phyloP scores from a whole-genome alignment of 176 grass and related monocot species.

The Zoysia japonica region DNA sequence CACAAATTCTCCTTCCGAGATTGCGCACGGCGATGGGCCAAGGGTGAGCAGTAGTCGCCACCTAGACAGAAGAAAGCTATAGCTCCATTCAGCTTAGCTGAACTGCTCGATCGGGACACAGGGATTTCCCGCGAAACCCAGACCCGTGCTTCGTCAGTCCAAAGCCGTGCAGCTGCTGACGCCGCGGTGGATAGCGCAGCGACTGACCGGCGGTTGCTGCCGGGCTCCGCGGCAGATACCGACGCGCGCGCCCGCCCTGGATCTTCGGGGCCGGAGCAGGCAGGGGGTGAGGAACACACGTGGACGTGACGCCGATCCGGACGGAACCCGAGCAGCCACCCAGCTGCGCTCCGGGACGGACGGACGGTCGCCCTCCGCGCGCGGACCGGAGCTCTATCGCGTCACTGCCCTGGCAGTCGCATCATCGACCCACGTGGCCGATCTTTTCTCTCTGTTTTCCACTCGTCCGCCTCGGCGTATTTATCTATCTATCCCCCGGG shows the following conservation, averaged over 20 bases:
- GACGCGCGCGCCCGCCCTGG: neutral
- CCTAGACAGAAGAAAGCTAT: no score
- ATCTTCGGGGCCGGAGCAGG: neutral
- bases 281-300: neutral
- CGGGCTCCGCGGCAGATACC: neutral
- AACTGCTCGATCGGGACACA: neutral
- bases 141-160: neutral
- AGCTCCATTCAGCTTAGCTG: neutral
- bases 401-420: neutral
- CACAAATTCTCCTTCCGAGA: constrained; percentile 27
- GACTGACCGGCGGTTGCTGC: neutral
- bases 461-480: no score
- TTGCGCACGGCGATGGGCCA: neutral
- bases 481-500: neutral
- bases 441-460: neutral
- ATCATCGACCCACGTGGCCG: neutral
- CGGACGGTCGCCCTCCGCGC: neutral
- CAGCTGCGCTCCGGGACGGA: neutral
- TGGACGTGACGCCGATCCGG: neutral
- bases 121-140: neutral
- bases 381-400: neutral
- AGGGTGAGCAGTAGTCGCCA: no score
- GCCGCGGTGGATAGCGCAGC: neutral
- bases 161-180: neutral
- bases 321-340: neutral